Evolutionary conservation across 768 basidiomycete species (phyloP).

Genomic region (Lentinula aciculospora): DNA sequence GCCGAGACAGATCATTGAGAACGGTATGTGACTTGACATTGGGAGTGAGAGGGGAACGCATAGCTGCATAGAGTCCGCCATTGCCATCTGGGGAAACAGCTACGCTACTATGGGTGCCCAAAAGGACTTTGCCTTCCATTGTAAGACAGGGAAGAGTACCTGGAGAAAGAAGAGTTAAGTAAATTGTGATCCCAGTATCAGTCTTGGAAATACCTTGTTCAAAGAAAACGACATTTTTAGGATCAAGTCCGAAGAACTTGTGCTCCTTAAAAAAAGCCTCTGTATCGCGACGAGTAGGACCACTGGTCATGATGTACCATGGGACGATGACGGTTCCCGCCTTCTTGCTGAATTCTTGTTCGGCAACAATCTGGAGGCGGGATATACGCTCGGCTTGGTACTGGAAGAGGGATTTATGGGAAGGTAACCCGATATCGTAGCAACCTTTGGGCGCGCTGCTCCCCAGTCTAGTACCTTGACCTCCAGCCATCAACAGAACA

Average conservation of each 20-base stretch:
- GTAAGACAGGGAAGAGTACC: slow-evolving; percentile 94
- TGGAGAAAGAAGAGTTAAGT: slow-evolving; percentile 23
- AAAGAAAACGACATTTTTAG: slow-evolving; percentile 84
- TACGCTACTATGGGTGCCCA: slow-evolving; percentile 70
- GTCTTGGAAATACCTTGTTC: slow-evolving; percentile 72
- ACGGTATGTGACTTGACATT: slow-evolving; percentile 62
- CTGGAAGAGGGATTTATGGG: slow-evolving; percentile 92
- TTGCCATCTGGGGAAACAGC: slow-evolving; percentile 99
- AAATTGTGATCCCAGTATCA: neutral
- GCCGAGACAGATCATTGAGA: slow-evolving; percentile 72
- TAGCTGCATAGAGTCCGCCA: slow-evolving; percentile 94
- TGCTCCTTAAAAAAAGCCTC: slow-evolving; percentile 78
- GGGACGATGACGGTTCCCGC: slow-evolving; percentile 68
- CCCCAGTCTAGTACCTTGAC: slow-evolving; percentile 93
- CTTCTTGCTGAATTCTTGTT: slow-evolving; percentile 43
- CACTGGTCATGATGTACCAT: slow-evolving; percentile 99
- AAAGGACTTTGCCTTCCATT: slow-evolving; percentile 88
- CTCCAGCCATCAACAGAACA: slow-evolving; percentile 97
- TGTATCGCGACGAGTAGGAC: slow-evolving; percentile 86
- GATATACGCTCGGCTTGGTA: slow-evolving; percentile 96
- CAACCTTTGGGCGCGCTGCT: slow-evolving; percentile 94
- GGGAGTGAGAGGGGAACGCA: slow-evolving; percentile 67
- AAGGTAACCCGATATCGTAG: slow-evolving; percentile 94
- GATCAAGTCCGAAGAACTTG: slow-evolving; percentile 74
- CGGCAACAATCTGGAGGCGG: slow-evolving; percentile 75